These are phyloP conservation scores for Nicotiana sylvestris DNA, from an alignment of 257 asterid species.

Conservation along the genomic window DNA sequence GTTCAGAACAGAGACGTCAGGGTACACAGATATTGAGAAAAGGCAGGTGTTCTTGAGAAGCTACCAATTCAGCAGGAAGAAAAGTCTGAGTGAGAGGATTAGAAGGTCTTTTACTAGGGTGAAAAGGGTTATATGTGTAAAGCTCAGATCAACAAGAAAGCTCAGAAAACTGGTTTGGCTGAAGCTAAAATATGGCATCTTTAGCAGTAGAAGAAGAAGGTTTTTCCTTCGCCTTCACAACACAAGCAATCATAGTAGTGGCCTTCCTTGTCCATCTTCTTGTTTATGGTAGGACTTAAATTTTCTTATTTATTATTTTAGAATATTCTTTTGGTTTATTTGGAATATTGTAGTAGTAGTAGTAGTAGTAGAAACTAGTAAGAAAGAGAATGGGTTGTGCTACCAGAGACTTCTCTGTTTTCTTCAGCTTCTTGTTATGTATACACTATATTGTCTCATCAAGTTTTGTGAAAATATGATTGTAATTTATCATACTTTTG, in stretches of 20 bases:
- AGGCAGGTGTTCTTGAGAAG: constrained; percentile 77
- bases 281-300: constrained; percentile 28
- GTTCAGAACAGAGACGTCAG: constrained; percentile 26
- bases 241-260: not conserved
- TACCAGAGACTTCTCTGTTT: not conserved
- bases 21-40: constrained; percentile 52
- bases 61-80: constrained; percentile 76
- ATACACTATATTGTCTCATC: too few species aligned
- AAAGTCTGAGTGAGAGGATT: constrained; percentile 43
- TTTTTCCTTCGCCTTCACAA: constrained; percentile 28
- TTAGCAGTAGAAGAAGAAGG: constrained; percentile 27
- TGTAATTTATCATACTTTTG: too few species aligned
- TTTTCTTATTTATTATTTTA: too few species aligned
- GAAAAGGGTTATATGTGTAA: constrained; percentile 33
- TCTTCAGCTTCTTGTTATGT: too few species aligned
- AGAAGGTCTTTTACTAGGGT: constrained; percentile 45
- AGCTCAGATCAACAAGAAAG: constrained; percentile 40
- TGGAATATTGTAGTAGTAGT: too few species aligned
- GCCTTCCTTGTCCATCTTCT: constrained; percentile 22
- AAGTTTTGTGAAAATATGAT: too few species aligned
- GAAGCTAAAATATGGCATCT: constrained; percentile 48
- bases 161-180: constrained; percentile 44
- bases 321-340: not conserved
- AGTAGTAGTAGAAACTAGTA: not conserved
- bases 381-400: not conserved